Evolutionary conservation across 1,284 basidiomycete genomes (phyloP).

Genomic region (Puccinia novopanici): DNA sequence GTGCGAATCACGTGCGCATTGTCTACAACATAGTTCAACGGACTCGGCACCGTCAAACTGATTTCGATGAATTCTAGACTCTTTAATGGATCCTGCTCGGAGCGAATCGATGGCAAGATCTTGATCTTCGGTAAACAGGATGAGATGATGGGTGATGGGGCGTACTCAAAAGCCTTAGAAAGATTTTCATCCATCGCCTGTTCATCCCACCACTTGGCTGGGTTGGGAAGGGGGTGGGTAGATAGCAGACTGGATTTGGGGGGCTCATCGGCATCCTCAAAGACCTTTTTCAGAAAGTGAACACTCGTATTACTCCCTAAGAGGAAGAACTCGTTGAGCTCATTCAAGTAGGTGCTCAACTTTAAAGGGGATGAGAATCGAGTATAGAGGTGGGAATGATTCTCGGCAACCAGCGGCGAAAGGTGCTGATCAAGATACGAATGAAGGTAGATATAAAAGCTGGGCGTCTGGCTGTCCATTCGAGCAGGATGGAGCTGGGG

Average conservation of each 20-base stretch:
- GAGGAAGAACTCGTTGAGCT: conserved; percentile 42
- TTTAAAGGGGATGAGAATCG: conserved; percentile 19
- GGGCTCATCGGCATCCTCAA: conserved; percentile 11
- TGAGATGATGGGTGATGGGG: background rate
- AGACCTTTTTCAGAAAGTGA: conserved; percentile 21
- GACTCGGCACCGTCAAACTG: conserved; percentile 17
- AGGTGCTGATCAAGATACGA: background rate
- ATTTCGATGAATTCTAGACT: conserved; percentile 19
- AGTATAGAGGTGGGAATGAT: conserved; percentile 11
- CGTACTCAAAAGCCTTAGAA: conserved; percentile 24
- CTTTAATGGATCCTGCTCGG: conserved; percentile 19
- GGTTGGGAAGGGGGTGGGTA: background rate
- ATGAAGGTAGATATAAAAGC: conserved; percentile 2
- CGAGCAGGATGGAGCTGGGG: background rate
- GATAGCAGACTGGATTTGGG: background rate
- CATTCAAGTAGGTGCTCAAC: conserved; percentile 15
- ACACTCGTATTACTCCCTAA: conserved; percentile 1
- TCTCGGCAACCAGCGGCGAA: background rate
- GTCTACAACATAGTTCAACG: conserved; percentile 37
- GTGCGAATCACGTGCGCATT: background rate
- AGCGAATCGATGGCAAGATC: background rate
- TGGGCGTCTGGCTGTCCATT: background rate
- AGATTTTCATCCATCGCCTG: conserved; percentile 26
- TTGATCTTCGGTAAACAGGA: conserved; percentile 31
- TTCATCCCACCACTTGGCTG: conserved; percentile 28